These are phyloP conservation scores for Corymbia citriodora DNA, from an alignment of 441 rosid genomes.

Conservation along the genomic window DNA sequence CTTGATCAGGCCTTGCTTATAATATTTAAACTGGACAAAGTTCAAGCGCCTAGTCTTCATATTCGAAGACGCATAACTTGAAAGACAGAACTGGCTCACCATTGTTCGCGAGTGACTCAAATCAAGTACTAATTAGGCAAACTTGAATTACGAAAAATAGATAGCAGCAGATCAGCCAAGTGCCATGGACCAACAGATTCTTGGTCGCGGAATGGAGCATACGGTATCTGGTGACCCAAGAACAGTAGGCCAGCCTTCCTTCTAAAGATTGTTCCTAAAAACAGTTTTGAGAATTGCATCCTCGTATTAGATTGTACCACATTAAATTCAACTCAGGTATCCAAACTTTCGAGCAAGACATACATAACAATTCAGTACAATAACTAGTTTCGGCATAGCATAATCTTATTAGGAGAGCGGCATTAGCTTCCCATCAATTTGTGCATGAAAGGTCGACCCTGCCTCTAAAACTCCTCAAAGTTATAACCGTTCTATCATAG, in stretches of 20 bases:
- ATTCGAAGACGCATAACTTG: background rate
- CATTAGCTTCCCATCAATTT: background rate
- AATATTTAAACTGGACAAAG: background rate
- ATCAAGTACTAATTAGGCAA: background rate
- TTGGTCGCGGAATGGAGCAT: background rate
- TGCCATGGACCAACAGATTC: background rate
- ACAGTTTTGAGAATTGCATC: background rate
- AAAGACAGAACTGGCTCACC: background rate
- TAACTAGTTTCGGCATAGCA: background rate
- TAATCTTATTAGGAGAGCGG: too few species aligned
- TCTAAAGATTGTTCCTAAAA: background rate
- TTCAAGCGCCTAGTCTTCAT: background rate
- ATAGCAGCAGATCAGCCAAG: background rate
- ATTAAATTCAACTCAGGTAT: too few species aligned
- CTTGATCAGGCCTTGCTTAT: background rate
- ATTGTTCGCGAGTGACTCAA: background rate
- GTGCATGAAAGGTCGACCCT: background rate
- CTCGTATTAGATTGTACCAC: background rate
- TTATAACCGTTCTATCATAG: background rate
- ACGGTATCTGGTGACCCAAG: background rate
- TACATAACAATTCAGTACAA: background rate
- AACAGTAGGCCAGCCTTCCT: background rate
- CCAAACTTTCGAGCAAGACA: background rate
- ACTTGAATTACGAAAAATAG: background rate
- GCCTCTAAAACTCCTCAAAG: background rate